Conservation (phyloP, 345 rosid species). For the Pugionium cornutum region DNA sequence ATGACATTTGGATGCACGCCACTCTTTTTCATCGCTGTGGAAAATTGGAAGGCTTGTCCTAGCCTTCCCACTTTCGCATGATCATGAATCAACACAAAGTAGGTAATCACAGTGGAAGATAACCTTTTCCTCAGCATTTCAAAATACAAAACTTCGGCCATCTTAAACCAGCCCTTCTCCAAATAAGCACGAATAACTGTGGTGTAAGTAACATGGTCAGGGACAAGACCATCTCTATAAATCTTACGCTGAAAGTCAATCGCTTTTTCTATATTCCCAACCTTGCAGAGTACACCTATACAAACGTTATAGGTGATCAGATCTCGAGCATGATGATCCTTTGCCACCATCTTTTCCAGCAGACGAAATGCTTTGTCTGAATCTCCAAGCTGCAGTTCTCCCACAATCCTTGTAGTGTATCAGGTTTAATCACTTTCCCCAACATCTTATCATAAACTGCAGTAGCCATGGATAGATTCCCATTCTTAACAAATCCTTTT, state of each 20-base stretch:
- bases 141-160: constrained; percentile 51
- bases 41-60: constrained; percentile 51
- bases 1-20: constrained; percentile 62
- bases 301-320: constrained; percentile 57
- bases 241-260: constrained; percentile 51
- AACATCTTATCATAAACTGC: constrained; percentile 60
- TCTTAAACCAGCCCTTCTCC: constrained; percentile 49
- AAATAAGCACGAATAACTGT: constrained; percentile 56
- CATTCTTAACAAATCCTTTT: constrained; percentile 56
- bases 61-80: constrained; percentile 59
- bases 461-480: constrained; percentile 51
- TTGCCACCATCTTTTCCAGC: constrained; percentile 61
- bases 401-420: constrained; percentile 53
- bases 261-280: constrained; percentile 54
- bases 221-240: constrained; percentile 48
- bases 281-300: constrained; percentile 52
- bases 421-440: constrained; percentile 55
- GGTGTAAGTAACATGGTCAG: constrained; percentile 70
- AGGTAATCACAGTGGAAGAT: constrained; percentile 61
- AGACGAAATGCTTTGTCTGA: constrained; percentile 49
- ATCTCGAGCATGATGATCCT: constrained; percentile 51
- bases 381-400: constrained; percentile 59
- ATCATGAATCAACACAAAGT: constrained; percentile 72
- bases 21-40: constrained; percentile 57
- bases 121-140: constrained; percentile 57